phyloP scores from a whole-genome alignment of 2,329 filamentous ascomycete species.

The Fusarium hostae region DNA sequence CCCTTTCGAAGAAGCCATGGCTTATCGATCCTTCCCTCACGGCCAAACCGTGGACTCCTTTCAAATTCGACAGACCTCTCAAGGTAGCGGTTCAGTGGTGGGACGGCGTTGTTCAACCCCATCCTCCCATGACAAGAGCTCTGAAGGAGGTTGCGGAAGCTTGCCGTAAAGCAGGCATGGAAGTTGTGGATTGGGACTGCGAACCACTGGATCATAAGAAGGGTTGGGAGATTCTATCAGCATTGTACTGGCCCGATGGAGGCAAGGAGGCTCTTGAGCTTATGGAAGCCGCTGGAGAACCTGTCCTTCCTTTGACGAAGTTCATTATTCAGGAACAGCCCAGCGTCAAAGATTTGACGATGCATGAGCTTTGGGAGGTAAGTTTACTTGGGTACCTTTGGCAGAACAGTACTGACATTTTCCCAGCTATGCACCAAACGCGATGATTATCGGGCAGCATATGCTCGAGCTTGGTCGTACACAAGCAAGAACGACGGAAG shows the following conservation, averaged over 20 bases:
- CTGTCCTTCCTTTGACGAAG: conserved; percentile 65
- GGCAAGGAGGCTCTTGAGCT: conserved; percentile 62
- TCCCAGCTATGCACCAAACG: conserved; percentile 49
- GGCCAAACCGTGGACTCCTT: conserved; percentile 50
- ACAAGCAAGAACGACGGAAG: conserved; percentile 44
- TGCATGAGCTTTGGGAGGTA: conserved; percentile 55
- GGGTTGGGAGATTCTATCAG: conserved; percentile 57
- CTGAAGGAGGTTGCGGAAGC: conserved; percentile 63
- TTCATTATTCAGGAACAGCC: conserved; percentile 68
- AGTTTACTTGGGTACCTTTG: neutral
- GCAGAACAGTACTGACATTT: fast-evolving
- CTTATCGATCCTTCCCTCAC: conserved; percentile 48
- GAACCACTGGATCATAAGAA: conserved; percentile 62
- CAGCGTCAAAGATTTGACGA: conserved; percentile 53
- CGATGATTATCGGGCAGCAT: conserved; percentile 53
- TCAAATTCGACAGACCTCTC: conserved; percentile 55
- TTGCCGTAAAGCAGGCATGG: conserved; percentile 60
- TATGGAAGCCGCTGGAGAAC: conserved; percentile 66
- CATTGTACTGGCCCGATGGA: conserved; percentile 70
- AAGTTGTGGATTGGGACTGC: conserved; percentile 65
- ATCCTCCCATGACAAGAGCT: conserved; percentile 68
- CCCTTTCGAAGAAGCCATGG: conserved; percentile 49
- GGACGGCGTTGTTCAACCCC: conserved; percentile 69
- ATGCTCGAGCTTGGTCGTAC: conserved; percentile 53
- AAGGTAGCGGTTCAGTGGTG: conserved; percentile 70